These are phyloP conservation scores for Polyplosphaeria fusca DNA, from an alignment of 495 filamentous ascomycete genomes.

Conservation along the genomic window DNA sequence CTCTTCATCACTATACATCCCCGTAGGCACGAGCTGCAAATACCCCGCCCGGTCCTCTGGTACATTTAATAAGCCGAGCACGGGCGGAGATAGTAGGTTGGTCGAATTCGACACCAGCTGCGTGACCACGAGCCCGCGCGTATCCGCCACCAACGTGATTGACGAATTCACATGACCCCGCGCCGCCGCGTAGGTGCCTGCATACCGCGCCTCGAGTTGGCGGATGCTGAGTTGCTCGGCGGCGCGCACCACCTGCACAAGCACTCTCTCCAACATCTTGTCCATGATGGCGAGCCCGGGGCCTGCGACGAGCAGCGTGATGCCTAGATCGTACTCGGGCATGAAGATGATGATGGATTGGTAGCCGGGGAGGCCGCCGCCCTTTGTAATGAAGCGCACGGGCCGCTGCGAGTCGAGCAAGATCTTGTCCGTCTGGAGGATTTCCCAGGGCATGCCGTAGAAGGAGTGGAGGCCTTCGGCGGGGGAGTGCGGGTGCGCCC, in stretches of 20 bases:
- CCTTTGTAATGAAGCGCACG: slow-evolving; percentile 39
- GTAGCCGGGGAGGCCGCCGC: slow-evolving; percentile 38
- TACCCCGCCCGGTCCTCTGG: slow-evolving; percentile 11
- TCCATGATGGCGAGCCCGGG: slow-evolving; percentile 10
- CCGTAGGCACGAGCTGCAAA: slow-evolving; percentile 35
- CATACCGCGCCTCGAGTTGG: slow-evolving; percentile 28
- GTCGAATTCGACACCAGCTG: slow-evolving; percentile 37
- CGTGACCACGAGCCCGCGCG: slow-evolving; percentile 32
- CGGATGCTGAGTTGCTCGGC: slow-evolving; percentile 33
- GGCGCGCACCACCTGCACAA: slow-evolving; percentile 31
- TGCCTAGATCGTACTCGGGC: slow-evolving; percentile 40
- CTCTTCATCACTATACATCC: slow-evolving; percentile 35
- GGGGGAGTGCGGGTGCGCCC: slow-evolving; percentile 35
- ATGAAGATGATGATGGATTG: slow-evolving; percentile 31
- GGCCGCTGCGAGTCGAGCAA: slow-evolving; percentile 30
- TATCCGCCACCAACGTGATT: slow-evolving; percentile 28
- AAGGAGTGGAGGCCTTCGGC: slow-evolving; percentile 29
- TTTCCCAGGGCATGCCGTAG: slow-evolving; percentile 44
- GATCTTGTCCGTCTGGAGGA: slow-evolving; percentile 36
- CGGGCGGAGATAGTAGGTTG: slow-evolving; percentile 21
- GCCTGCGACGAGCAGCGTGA: slow-evolving; percentile 38
- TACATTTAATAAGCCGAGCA: neutral
- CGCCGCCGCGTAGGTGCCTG: slow-evolving; percentile 25
- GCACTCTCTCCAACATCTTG: slow-evolving; percentile 29
- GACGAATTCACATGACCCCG: slow-evolving; percentile 34